Percentiles rank a stretch among this genome's conserved stretches.
Conservation (phyloP, 2,329 filamentous ascomycete species). For the Fusarium compactum region DNA sequence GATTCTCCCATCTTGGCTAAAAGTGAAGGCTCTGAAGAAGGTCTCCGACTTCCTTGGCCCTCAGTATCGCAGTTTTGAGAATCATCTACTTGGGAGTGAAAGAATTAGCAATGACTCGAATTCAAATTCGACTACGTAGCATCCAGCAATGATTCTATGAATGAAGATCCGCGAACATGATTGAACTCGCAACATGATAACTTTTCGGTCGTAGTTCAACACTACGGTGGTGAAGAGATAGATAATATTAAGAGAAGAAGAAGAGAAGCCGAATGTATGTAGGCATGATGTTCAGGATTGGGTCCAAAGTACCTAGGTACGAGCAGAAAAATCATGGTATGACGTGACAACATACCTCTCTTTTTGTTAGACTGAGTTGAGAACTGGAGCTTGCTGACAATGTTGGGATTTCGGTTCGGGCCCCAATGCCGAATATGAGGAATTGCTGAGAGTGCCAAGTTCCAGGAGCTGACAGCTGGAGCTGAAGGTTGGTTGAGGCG, state of each 20-base stretch:
- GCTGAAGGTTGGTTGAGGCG: slow-evolving; percentile 35
- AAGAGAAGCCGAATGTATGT: not conserved
- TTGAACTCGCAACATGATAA: not conserved
- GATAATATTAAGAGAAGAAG: not conserved
- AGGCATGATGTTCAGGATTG: not conserved
- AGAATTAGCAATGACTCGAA: slow-evolving; percentile 19
- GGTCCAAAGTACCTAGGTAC: not conserved
- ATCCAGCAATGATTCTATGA: not conserved
- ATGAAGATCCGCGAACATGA: not conserved
- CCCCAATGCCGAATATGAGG: slow-evolving; percentile 35
- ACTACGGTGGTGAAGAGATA: not conserved
- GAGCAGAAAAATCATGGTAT: not conserved
- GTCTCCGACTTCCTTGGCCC: slow-evolving; percentile 8
- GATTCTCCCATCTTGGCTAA: slow-evolving; percentile 76
- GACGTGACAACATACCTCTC: slow-evolving; percentile 43
- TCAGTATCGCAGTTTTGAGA: not conserved
- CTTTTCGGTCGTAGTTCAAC: not conserved
- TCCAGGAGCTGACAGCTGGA: slow-evolving; percentile 21
- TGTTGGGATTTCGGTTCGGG: slow-evolving; percentile 27
- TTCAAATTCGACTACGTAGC: not conserved
- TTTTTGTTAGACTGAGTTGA: slow-evolving; percentile 46
- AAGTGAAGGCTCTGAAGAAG: slow-evolving; percentile 53
- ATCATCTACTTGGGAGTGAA: slow-evolving; percentile 18
- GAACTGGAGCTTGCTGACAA: slow-evolving; percentile 43
- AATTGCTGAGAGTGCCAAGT: slow-evolving; percentile 34